Base-by-base conservation (phyloP, 768 basidiomycete genomes). In the Mycena metata region DNA sequence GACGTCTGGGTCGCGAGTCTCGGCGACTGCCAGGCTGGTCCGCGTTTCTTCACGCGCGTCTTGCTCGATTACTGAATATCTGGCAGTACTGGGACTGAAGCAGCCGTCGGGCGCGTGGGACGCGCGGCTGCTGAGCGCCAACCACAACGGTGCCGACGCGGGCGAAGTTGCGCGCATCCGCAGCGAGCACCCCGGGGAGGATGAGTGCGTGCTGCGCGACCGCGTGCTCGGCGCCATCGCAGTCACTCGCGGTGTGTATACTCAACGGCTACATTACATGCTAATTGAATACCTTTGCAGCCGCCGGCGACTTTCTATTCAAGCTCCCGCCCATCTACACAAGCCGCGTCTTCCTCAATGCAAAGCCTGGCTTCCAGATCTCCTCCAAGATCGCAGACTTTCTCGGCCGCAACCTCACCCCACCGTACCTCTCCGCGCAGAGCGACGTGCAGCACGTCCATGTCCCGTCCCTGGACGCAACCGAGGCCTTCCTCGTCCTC, bases 1-100 rank as follows among this genome's bases (percentile, higher is more conserved):
- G 84, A 87, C 64, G 67, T 88, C 2, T 89, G 88, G 86, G 85
- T 88, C 12, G 87, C 85, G 5, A 88, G 85, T 73, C 76, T 88
- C 41, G 88, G 88, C 7, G 88, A 89, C 73, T 87, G 87, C 69
- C 82, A 82, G 69, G 87, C 86, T 64, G 82, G 88, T 87, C 64
- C 62, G 82, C 67, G 49, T 3, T 55, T 11, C 42, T n/a, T 54
- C 47, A 52, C 21, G n/a, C 50, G 12, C n/a, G 13, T 41, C n/a
- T 16, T 50, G 1, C 1, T 77, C 15, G 5, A 15, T 15, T 13
- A 30, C 49, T 54, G 21, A 42, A 45, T 19, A 12, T 10, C 36
- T 21, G 12, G 41, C 49, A 87, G 87, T 84, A 16, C 81, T 87
- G 33, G 86, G 85, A 1, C 74, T 74, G 16, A 80, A 80, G 64